These are phyloP conservation scores for Fusarium oxysporum DNA, from an alignment of 2,329 filamentous ascomycete genomes.

Conservation along the genomic window DNA sequence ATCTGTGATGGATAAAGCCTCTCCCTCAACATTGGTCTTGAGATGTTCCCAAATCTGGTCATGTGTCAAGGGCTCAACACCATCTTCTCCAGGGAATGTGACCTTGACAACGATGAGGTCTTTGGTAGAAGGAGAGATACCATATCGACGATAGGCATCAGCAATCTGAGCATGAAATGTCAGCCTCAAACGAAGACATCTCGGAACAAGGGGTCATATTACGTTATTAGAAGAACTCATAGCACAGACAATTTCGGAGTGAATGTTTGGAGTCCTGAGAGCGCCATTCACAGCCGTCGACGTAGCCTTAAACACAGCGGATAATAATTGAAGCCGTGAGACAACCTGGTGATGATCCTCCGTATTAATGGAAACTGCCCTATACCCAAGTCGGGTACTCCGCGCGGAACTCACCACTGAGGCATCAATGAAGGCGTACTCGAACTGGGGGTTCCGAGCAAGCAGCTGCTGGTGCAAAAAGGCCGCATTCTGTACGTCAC, in stretches of 20 bases:
- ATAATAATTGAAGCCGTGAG: slow-evolving; percentile 77
- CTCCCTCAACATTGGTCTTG: slow-evolving; percentile 69
- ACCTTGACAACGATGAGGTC: slow-evolving; percentile 87
- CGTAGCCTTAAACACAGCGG: slow-evolving; percentile 82
- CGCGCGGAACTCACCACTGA: slow-evolving; percentile 68
- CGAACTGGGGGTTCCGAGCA: slow-evolving; percentile 84
- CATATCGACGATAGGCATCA: slow-evolving; percentile 90
- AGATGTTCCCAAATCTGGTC: slow-evolving; percentile 71
- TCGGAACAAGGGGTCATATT: slow-evolving; percentile 18
- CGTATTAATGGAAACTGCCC: slow-evolving; percentile 17
- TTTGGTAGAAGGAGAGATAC: slow-evolving; percentile 77
- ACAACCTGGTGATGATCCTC: slow-evolving; percentile 65
- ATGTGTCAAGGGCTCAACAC: slow-evolving; percentile 57
- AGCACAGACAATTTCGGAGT: slow-evolving; percentile 87
- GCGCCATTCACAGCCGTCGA: slow-evolving; percentile 70
- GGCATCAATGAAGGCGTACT: slow-evolving; percentile 95
- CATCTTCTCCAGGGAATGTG: slow-evolving; percentile 60
- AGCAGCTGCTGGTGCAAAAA: slow-evolving; percentile 87
- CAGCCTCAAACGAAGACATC: background rate
- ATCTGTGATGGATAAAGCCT: slow-evolving; percentile 69
- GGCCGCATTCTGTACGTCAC: slow-evolving; percentile 78
- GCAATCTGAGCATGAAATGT: slow-evolving; percentile 72
- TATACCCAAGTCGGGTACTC: slow-evolving; percentile 23
- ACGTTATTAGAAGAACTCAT: slow-evolving; percentile 88
- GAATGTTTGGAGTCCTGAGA: slow-evolving; percentile 84